Percentiles rank a stretch among this genome's conserved stretches.
Evolutionary conservation across 352 stramenopile genomes (phyloP).

Genomic region (Elongisporangium undulatum): DNA sequence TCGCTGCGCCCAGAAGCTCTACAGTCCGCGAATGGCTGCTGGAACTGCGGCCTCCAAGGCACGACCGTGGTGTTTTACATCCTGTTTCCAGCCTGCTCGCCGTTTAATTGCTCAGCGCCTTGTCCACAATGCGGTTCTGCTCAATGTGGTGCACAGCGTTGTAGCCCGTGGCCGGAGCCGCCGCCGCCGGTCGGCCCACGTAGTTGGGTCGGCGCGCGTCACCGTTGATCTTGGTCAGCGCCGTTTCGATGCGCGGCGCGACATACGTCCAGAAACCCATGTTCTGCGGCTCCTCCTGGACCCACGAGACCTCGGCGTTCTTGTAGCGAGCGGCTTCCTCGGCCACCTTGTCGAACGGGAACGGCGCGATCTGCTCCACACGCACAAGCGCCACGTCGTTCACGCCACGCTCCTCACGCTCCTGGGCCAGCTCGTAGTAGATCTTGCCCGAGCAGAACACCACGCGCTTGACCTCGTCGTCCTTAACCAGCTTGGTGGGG

Average conservation of each 20-base stretch:
- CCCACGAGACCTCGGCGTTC: constrained; percentile 94
- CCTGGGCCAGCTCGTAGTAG: constrained; percentile 95
- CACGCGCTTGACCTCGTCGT: constrained; percentile 70
- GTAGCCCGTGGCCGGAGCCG: constrained; percentile 96
- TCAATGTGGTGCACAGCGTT: constrained; percentile 91
- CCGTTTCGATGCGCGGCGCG: constrained; percentile 93
- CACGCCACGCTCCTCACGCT: constrained; percentile 85
- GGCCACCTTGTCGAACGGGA: constrained; percentile 96
- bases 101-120: constrained; percentile 56
- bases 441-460: constrained; percentile 97
- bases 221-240: constrained; percentile 88
- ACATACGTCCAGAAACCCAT: constrained; percentile 96
- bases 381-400: constrained; percentile 89
- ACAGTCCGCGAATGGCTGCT: constrained; percentile 11
- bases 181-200: constrained; percentile 91
- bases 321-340: constrained; percentile 83
- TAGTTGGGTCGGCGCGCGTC: constrained; percentile 88
- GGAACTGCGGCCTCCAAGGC: constrained; percentile 6
- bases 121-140: constrained; percentile 91
- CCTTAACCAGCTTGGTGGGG: constrained; percentile 38
- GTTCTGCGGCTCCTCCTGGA: constrained; percentile 96
- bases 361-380: constrained; percentile 97
- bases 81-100: constrained; percentile 1
- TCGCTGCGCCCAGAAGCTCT: constrained; percentile 15
- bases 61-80: not conserved